Percentiles rank a stretch among this genome's conserved stretches.
phyloP scores from a whole-genome alignment of 345 rosid genomes.

The Melastoma malabathricum region DNA sequence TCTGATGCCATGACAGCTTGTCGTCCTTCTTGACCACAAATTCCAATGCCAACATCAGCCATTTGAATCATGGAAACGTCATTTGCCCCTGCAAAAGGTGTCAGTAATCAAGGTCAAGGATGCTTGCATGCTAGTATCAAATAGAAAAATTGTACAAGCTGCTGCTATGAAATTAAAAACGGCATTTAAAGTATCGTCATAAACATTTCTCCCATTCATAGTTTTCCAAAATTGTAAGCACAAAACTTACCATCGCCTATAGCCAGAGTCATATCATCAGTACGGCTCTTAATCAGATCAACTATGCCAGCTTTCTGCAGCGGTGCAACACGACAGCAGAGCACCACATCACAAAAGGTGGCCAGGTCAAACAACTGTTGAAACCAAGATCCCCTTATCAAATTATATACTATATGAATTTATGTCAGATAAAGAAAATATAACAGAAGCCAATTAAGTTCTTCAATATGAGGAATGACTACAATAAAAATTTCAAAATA shows the following conservation, averaged over 20 bases:
- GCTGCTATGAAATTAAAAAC: too few relatives aligned
- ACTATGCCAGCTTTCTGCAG: conserved; percentile 80
- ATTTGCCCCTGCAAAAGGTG: conserved; percentile 46
- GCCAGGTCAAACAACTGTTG: conserved; percentile 67
- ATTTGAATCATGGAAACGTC: conserved; percentile 91
- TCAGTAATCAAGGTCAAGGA: too few relatives aligned
- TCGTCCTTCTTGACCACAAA: conserved; percentile 85
- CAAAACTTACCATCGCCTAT: conserved; percentile 68
- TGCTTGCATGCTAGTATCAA: too few relatives aligned
- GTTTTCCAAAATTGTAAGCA: background rate
- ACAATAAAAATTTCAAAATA: background rate
- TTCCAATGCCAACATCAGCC: conserved; percentile 87
- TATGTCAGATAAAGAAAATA: too few relatives aligned
- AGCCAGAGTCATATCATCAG: conserved; percentile 72
- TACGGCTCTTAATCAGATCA: conserved; percentile 60
- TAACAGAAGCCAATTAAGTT: too few relatives aligned
- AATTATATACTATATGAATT: too few relatives aligned
- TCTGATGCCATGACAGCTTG: conserved; percentile 87
- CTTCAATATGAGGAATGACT: background rate
- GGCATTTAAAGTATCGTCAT: too few relatives aligned
- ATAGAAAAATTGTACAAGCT: too few relatives aligned
- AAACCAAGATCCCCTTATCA: background rate
- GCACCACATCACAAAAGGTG: conserved; percentile 55
- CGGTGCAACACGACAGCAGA: conserved; percentile 89
- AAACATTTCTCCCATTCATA: background rate